A percentile compares a stretch with the other conserved stretches of the same genome.
phyloP scores from a whole-genome alignment of 768 basidiomycete genomes.

The Mycena metata region DNA sequence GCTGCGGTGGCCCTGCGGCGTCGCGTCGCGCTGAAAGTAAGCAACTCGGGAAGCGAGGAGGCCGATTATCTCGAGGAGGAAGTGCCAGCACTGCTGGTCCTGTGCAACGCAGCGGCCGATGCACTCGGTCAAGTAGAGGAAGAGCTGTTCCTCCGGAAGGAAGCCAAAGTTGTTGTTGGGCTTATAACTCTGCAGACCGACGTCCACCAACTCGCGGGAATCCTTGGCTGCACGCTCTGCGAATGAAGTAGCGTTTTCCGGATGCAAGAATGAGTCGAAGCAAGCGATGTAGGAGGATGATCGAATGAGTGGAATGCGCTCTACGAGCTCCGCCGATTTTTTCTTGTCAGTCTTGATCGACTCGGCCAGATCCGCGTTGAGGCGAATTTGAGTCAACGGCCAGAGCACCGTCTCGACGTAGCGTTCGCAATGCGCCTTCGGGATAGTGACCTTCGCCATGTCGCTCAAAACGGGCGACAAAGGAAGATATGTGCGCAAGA shows the following conservation, averaged over 20 bases:
- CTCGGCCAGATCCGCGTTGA: constrained; percentile 18
- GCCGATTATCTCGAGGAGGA: constrained; percentile 25
- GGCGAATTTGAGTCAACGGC: constrained; percentile 32
- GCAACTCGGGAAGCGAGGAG: constrained; percentile 30
- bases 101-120: constrained; percentile 34
- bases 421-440: constrained; percentile 30
- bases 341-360: constrained; percentile 31
- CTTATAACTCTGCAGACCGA: constrained; percentile 21
- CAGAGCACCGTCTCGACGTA: constrained; percentile 37
- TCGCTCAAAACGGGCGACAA: constrained; percentile 33
- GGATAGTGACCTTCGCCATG: constrained; percentile 37
- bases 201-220: constrained; percentile 19
- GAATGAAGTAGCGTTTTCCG: constrained; percentile 26
- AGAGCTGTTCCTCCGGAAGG: constrained; percentile 23
- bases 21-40: constrained; percentile 15
- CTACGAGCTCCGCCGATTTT: constrained; percentile 33
- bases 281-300: constrained; percentile 26
- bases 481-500: constrained; percentile 23
- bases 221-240: constrained; percentile 31
- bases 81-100: constrained; percentile 26
- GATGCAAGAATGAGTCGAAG: constrained; percentile 28
- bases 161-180: constrained; percentile 17
- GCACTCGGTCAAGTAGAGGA: constrained; percentile 30
- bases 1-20: constrained; percentile 28
- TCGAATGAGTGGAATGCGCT: constrained; percentile 26